These are phyloP conservation scores for Waitea zeae DNA, from an alignment of 1,284 basidiomycete species.

Conservation along the genomic window DNA sequence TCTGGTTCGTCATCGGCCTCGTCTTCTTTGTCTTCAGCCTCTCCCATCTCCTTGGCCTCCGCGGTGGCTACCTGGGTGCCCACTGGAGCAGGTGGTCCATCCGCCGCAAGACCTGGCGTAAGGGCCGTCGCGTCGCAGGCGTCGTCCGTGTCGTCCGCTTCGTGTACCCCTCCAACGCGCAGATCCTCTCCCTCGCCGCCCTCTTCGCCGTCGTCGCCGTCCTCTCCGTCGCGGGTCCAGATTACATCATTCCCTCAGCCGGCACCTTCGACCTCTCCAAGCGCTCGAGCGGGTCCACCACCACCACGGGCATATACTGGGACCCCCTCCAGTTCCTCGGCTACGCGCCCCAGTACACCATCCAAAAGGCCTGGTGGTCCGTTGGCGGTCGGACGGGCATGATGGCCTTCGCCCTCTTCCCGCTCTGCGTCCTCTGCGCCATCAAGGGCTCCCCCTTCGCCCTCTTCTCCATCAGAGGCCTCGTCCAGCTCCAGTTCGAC, in stretches of 20 bases:
- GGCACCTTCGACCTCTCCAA: constrained; percentile 21
- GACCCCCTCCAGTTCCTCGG: constrained; percentile 14
- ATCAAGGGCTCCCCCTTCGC: constrained; percentile 76
- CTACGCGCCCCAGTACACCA: constrained; percentile 34
- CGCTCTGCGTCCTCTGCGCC: constrained; percentile 61
- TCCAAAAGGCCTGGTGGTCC: constrained; percentile 68
- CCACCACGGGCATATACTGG: constrained; percentile 6
- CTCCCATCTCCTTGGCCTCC: constrained; percentile 22
- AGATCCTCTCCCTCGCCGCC: constrained; percentile 27
- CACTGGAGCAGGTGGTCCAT: constrained; percentile 37
- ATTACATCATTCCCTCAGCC: constrained; percentile 50
- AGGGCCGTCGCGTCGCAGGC: constrained; percentile 14
- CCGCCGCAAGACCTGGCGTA: constrained; percentile 21
- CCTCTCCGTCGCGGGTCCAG: constrained; percentile 47
- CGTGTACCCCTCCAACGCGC: constrained; percentile 44
- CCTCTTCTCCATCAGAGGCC: constrained; percentile 52
- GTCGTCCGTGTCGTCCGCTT: constrained; percentile 23
- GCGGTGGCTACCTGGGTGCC: constrained; percentile 26
- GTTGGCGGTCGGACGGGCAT: constrained; percentile 56
- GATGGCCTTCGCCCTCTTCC: constrained; percentile 66
- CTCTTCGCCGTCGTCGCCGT: constrained; percentile 25
- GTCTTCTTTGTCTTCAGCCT: constrained; percentile 22
- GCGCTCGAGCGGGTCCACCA: background rate
- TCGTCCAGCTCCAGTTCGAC: constrained; percentile 62
- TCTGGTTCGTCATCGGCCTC: constrained; percentile 30